Conservation (phyloP, 1,284 basidiomycete species). For the Ceratobasidium sp. region DNA sequence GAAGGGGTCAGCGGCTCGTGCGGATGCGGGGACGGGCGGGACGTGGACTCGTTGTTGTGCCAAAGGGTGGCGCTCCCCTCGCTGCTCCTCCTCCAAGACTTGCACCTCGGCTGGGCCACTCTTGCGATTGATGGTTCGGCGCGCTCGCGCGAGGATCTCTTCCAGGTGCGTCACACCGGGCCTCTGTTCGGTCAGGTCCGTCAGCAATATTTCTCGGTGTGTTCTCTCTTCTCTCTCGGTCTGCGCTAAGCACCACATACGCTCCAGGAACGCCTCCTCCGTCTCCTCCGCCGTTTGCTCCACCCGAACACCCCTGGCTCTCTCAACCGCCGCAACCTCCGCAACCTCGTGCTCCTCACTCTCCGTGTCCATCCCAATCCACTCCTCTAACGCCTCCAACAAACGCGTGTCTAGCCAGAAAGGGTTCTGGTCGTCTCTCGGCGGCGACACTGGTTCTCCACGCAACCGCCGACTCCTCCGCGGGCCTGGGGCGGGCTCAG, state of each 20-base stretch:
- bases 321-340: neutral
- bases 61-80: neutral
- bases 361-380: neutral
- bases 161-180: neutral
- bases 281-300: neutral
- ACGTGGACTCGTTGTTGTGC: constrained; percentile 5
- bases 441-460: neutral
- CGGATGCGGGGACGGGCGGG: constrained; percentile 3
- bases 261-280: constrained; percentile 11
- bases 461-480: neutral
- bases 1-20: neutral
- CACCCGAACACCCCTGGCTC: neutral
- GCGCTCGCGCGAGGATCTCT: neutral
- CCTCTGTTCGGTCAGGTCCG: neutral
- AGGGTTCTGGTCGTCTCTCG: neutral
- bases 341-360: neutral
- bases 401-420: neutral
- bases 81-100: neutral
- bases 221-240: neutral
- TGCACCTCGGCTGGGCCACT: constrained; percentile 3
- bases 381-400: neutral
- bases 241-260: neutral
- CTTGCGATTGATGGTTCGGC: neutral
- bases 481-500: neutral
- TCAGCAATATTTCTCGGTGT: constrained; percentile 34